Percentiles rank a stretch among this genome's conserved stretches.
These are phyloP conservation scores for Clonostachys rhizophaga DNA, from an alignment of 2,329 filamentous ascomycete species.

Conservation along the genomic window DNA sequence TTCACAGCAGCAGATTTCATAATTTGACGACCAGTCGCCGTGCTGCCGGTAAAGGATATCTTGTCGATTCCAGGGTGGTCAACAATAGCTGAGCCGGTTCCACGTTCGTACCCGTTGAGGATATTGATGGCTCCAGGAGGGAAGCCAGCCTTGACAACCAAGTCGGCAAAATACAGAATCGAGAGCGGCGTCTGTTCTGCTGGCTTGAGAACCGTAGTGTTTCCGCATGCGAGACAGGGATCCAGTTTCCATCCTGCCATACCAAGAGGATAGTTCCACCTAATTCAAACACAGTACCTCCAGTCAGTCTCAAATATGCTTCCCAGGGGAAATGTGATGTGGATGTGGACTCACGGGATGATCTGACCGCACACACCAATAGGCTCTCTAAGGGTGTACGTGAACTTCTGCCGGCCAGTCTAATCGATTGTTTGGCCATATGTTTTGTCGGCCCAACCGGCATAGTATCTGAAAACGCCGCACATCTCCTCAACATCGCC, in stretches of 20 bases:
- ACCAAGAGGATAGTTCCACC: constrained; percentile 31
- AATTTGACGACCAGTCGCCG: constrained; percentile 59
- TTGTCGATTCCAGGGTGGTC: constrained; percentile 31
- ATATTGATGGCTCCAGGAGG: constrained; percentile 5
- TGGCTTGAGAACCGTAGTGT: constrained; percentile 47
- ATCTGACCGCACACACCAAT: constrained; percentile 65
- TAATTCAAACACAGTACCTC: too few species aligned
- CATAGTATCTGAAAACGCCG: constrained; percentile 56
- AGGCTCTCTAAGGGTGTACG: constrained; percentile 65
- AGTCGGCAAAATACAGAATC: constrained; percentile 6
- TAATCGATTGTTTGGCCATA: constrained; percentile 68
- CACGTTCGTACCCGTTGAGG: constrained; percentile 1
- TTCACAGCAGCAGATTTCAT: constrained; percentile 45
- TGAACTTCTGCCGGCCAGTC: constrained; percentile 56
- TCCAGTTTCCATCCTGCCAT: constrained; percentile 33
- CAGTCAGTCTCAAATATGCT: too few species aligned
- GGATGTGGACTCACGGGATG: constrained; percentile 47
- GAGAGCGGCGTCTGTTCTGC: too few species aligned
- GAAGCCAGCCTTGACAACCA: constrained; percentile 4
- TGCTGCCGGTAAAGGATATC: constrained; percentile 67
- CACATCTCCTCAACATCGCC: constrained; percentile 45
- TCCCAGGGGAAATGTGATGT: too few species aligned
- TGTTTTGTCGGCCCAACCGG: constrained; percentile 67
- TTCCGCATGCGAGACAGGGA: constrained; percentile 41
- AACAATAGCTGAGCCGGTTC: constrained; percentile 2